Evolutionary conservation across 1,139 yeast genomes (phyloP).

Genomic region (Lipomyces yarrowii): DNA sequence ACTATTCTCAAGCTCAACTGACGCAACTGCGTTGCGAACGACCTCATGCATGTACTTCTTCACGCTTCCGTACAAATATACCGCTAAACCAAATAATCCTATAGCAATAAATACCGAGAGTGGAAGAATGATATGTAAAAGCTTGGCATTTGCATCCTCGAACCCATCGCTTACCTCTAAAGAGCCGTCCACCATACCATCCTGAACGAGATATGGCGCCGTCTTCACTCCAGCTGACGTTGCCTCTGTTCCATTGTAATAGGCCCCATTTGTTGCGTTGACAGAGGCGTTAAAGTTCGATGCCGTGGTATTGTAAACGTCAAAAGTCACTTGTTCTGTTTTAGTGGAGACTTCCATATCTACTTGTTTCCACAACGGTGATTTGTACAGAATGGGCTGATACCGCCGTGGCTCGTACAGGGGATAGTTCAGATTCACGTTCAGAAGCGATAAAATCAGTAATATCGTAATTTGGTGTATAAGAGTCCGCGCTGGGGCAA

Average conservation of each 20-base stretch:
- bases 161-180: neutral
- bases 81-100: neutral
- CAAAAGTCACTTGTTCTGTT: neutral
- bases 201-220: neutral
- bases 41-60: neutral
- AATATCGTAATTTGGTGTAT: neutral
- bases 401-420: constrained; percentile 4
- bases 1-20: neutral
- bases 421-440: constrained; percentile 10
- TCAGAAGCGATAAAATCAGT: constrained; percentile 1
- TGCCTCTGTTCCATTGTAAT: neutral
- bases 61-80: neutral
- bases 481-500: neutral
- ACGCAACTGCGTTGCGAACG: neutral
- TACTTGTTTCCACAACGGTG: neutral
- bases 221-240: neutral
- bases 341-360: neutral
- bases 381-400: neutral
- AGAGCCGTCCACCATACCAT: neutral
- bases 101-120: neutral
- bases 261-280: neutral
- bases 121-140: neutral
- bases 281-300: neutral
- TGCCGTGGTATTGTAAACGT: neutral
- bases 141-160: neutral